Evolutionary conservation across 2,329 filamentous ascomycete species (phyloP), one percentile per base, ranked within the genome.

Genomic region (Helminthosporium solani): DNA sequence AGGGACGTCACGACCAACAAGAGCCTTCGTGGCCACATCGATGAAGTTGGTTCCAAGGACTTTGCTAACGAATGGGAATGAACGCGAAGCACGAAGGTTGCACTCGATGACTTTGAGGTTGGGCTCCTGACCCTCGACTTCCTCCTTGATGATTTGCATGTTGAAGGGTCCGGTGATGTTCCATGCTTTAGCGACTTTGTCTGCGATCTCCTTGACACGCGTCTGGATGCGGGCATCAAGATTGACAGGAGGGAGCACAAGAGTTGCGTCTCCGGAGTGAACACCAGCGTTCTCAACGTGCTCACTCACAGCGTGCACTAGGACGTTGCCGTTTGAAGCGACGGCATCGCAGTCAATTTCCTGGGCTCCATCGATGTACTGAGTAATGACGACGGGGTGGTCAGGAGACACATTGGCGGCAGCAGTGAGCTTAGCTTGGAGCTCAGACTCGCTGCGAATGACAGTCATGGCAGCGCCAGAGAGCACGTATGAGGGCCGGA

Each of bases 391-490:
- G 33, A 99, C 94, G 2, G 94, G 94, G 75, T 99, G 90, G 68
- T 99, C 94, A 14, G 94, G 91, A 14, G 90, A 96, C 52, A 97
- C 94, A 47, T 85, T 85, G 70, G 86, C 86, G 42, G 94, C 94
- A 53, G 91, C 92, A 66, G 90, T 82, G 6, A 99, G 85, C 80
- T 97, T 97, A 55, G 96, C 88, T 76, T 95, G 89, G 47, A 99
- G 85, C 67, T 99, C 91, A 57, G 86, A 85, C 59, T 90, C 81
- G 71, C 85, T 88, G 68, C 83, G 85, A 64, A 99, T 96, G 60
- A 97, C 94, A 43, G 90, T 97, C 94, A 99, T 99, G 66, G 94
- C 94, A 59, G 94, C 94, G 70, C 94, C 94, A 27, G 94, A 97
- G 40, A 99, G 85, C 44, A 99, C 94, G 70, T 99, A 99, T 61